Evolutionary conservation across 1,284 basidiomycete genomes (phyloP), one percentile per base, ranked within the genome.

Genomic region (Microbotryum silenes-acaulis): DNA sequence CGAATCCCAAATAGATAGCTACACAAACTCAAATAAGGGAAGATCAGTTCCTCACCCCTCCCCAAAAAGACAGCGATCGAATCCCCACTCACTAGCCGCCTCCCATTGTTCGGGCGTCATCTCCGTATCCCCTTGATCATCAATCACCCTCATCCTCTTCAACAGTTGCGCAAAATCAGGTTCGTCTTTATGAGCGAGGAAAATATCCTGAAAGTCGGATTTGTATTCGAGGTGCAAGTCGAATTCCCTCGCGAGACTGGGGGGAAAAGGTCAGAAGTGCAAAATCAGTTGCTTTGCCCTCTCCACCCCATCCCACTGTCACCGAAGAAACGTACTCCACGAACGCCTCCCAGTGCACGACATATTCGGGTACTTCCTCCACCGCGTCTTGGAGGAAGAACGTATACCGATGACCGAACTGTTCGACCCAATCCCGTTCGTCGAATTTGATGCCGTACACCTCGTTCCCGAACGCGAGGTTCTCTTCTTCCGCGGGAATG

Each of bases 91-190:
- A 96, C 92, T 94, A 20, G 91, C 89, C 66, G 92, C 92, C 72
- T 94, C 91, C 89, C 92, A 94, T 75, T 97, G 91, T 70, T 90
- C 86, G 68, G 87, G 85, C 67, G 91, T 84, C 88, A 97, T 93
- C 58, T 88, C 79, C 69, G 88, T 91, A 75, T 87, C 87, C 3
- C 91, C 92, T 51, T 86, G 79, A 23, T 79, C 75, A 72, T 94
- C 85, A 50, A 92, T 82, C 44, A 97, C 92, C 64, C 85, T 88
- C 92, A 97, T 97, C 66, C 83, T 82, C 63, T 86, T 79, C 74
- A 96, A 79, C 25, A 97, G 78, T 29, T 83, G 82, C 33, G 83
- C 82, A 72, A 88, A 93, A 69, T 93, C 89, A 1, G 81, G 75
- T 65, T 86, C 81, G 37, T 86, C 81, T 64, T 83, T 82, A 72